A percentile compares a stretch with the other conserved stretches of the same genome.
These are phyloP conservation scores for Trypanosoma avium DNA, from an alignment of 208 protist species.

Conservation along the genomic window DNA sequence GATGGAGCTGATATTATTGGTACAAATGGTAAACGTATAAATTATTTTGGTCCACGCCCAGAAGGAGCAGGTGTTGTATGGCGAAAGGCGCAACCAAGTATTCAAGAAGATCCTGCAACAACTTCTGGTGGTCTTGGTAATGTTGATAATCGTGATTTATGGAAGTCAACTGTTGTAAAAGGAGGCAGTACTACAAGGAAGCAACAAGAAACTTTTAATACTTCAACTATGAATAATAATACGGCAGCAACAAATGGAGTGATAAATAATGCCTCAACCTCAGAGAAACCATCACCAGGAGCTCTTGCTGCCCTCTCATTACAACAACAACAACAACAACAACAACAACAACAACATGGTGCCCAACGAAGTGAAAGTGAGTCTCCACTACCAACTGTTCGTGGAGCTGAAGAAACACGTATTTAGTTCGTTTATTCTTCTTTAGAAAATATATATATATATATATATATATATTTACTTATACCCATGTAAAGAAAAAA, in stretches of 20 bases:
- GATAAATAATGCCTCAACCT: not conserved
- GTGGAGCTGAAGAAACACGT: not conserved
- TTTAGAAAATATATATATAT: not conserved
- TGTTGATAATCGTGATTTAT: constrained; percentile 29
- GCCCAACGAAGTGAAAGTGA: not conserved
- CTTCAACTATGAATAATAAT: not conserved
- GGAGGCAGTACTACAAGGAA: not conserved
- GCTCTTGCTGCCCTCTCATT: constrained; percentile 1
- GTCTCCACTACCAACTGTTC: constrained; percentile 1
- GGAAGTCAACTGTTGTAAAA: constrained; percentile 28
- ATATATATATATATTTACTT: constrained; percentile 1
- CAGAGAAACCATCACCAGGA: not conserved
- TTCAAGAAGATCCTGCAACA: not conserved
- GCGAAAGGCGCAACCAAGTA: constrained; percentile 23
- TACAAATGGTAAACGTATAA: not conserved
- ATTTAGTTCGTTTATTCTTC: not conserved
- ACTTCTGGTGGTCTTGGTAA: constrained; percentile 17
- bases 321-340: constrained; percentile 7
- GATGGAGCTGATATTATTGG: not conserved
- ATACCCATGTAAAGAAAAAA: not conserved
- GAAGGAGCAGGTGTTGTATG: constrained; percentile 84
- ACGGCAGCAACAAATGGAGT: not conserved
- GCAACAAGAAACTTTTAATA: not conserved
- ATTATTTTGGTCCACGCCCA: constrained; percentile 41
- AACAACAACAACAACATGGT: not conserved